Evolutionary conservation across 805 yeast species (phyloP), one percentile per base, ranked within the genome.

Genomic region (Clavispora phyllophila): DNA sequence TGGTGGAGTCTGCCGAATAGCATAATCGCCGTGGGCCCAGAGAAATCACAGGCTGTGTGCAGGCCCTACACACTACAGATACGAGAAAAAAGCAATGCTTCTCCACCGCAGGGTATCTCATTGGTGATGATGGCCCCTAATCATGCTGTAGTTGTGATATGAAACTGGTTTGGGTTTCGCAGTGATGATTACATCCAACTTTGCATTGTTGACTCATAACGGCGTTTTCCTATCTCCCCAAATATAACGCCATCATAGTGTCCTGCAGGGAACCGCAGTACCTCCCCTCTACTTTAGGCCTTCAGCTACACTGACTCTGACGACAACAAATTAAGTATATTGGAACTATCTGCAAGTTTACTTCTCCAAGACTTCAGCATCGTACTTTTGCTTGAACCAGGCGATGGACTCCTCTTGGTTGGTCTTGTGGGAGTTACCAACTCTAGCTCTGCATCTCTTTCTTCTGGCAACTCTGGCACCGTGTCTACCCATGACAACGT

Each of bases 381-480:
- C 99, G 83, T 91, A 93, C 82, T 86, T 93, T 76, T 89, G 93
- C 85, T 93, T 93, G 93, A 93, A 93, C 99, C 99, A 93, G 72
- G 79, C 75, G 73, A 93, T 87, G 75, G 97, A 71, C 75, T 91
- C 98, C 69, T 87, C 95, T 79, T 84, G 87, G 73, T 76, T 73
- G 70, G 95, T 85, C 75, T 81, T 81, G 87, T 93, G 99, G 67
- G 79, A 65, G 84, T 85, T 82, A 78, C 99, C 99, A 62, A 93
- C 79, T 62, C 75, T 77, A 65, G 88, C 78, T 70, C 82, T 79
- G 70, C 86, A 78, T 81, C 96, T 87, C 95, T 93, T 93, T 85
- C 93, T 86, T 83, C 98, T 91, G 68, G 98, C 82, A 64, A 93
- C 87, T 81, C 99, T 87, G 81, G 82, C 84, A 79, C 99, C 99